Base-by-base conservation (phyloP, 2,329 filamentous ascomycete genomes). In the Elsinoe fawcettii region DNA sequence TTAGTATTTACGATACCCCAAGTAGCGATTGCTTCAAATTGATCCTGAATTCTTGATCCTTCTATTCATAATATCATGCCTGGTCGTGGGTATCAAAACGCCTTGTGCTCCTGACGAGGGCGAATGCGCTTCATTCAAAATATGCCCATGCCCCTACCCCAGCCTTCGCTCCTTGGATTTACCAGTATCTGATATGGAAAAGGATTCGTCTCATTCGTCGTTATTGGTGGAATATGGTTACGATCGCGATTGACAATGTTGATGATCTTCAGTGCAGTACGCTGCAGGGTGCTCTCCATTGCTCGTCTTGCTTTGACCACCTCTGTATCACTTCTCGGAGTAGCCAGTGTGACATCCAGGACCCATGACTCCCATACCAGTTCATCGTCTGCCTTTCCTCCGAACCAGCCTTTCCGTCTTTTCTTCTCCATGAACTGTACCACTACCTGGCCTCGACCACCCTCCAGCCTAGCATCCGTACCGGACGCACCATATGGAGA, bases 281-380 rank as follows among this genome's bases (percentile, higher is more conserved):
- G 88, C 62, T 90, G 83, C 56, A 99, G 82, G 43, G 89, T 93
- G 61, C 89, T 87, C 66, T 92, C 89, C 87, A 96, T 96, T 53
- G 90, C 88, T 66, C 85, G 85, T 66, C 91, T 87, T 64, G 95
- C 90, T 71, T 96, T 95, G 51, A 85, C 84, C 60, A 88, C 84
- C 71, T 96, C 92, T 91, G 64, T 88, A 67, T 97, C 92, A 9
- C 89, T 96, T 67, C 87, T 79, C 27, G 92, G 91, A 65, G 90
- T 90, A 8, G 90, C 89, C 57, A 96, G 84, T n/a, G 90, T 95
- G 53, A 97, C 88, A 71, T 95, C 89, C 63, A 99, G 75, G 44
- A 88, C 90, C 93, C 93, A 99, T 67, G 84, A 85, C 77, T 97
- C 93, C 93, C 93, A 99, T 71, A 90, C 95, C 16, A 96, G 84